phyloP scores from a whole-genome alignment of 148 eudicot species.

The Bassia scoparia region DNA sequence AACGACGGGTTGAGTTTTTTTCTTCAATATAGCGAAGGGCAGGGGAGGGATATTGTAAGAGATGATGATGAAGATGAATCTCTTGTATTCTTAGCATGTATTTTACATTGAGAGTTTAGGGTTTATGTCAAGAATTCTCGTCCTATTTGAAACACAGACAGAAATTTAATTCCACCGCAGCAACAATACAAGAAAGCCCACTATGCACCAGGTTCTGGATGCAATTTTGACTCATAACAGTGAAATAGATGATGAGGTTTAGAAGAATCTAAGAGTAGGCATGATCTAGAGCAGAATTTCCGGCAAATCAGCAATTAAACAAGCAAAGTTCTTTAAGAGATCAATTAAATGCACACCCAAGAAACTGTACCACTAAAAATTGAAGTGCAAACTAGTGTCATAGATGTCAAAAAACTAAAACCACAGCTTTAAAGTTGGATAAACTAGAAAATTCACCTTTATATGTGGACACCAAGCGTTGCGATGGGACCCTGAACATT shows the following conservation, averaged over 20 bases:
- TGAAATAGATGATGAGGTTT: not conserved
- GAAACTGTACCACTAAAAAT: not conserved
- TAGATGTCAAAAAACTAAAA: not conserved
- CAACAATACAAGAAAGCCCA: not conserved
- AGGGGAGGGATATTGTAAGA: too few species aligned
- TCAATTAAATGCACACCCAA: not conserved
- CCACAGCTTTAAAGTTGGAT: not conserved
- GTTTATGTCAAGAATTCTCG: too few species aligned
- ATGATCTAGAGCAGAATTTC: not conserved
- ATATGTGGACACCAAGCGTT: constrained; percentile 99
- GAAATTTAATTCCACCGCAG: not conserved
- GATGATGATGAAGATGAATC: too few species aligned
- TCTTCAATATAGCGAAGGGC: too few species aligned
- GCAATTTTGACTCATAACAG: not conserved
- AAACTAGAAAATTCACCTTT: constrained; percentile 49
- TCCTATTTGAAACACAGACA: not conserved
- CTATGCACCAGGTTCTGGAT: not conserved
- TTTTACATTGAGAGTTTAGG: too few species aligned
- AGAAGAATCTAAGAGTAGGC: not conserved
- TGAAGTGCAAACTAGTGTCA: not conserved
- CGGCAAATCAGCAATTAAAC: not conserved
- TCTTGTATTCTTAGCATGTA: too few species aligned
- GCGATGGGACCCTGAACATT: constrained; percentile 98
- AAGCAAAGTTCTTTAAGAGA: not conserved
- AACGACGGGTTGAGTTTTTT: too few species aligned